Base-by-base conservation (phyloP, 2,329 filamentous ascomycete genomes). In the Aureobasidium sp. region DNA sequence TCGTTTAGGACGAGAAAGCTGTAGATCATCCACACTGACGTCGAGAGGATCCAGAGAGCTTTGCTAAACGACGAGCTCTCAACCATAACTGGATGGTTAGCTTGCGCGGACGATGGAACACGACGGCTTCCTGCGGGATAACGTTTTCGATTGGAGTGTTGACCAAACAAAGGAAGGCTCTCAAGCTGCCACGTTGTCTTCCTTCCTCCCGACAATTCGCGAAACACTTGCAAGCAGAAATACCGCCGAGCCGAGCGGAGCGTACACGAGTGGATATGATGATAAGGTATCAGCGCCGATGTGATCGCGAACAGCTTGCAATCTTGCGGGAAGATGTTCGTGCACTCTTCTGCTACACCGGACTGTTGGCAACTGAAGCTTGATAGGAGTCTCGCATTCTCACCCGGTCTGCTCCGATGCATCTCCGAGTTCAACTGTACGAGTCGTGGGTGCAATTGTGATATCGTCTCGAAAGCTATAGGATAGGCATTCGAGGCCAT, bases 21-120 rank as follows among this genome's bases (percentile, higher is more conserved):
- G n/a, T 15, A 15, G 5, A 55, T 26, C 44, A 46, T 57, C 53
- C 53, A 57, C 53, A 44, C 53, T 57, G 53, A 57, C 53, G 53
- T 57, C 52, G 39, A 12, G 15, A 26, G 37, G 27, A 29, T 44
- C 37, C 26, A 34, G 39, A 44, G 37, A 44, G 52, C 52, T 34
- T 26, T 15, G 39, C 34, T 26, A 57, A 41, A 57, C 53, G 53
- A 57, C 47, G 6, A 53, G 27, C 53, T 46, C 53, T 57, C 53
- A 46, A 46, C 53, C 15, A 56, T 44, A 27, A 42, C 12, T 44
- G 20, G 5, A 29, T 6, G n/a, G 26, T 29, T 15, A 15, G 2
- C 53, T 32, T 8, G 20, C 8, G 41, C 39, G 53, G 41, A 17
- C 53, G 37, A 32, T 46, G 12, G 15, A 26, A 23, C n/a, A 57